Evolutionary conservation across 2,329 filamentous ascomycete species (phyloP), one percentile per base, ranked within the genome.

Genomic region (Epicoccum sorghinum): DNA sequence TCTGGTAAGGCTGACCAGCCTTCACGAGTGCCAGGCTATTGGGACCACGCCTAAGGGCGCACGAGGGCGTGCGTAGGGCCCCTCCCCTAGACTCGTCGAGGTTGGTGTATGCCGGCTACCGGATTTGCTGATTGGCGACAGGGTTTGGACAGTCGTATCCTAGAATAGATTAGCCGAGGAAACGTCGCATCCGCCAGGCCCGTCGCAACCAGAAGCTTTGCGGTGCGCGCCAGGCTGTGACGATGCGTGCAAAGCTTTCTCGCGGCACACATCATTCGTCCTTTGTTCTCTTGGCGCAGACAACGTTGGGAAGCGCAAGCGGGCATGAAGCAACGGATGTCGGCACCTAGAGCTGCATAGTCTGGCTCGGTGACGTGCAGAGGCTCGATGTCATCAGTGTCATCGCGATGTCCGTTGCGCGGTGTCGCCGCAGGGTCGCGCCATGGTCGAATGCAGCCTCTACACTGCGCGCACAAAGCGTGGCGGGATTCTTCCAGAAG

Each of bases 91-190:
- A 40, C 25, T 38, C 14, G 7, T 33, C 33, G n/a, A 42, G 24
- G 33, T 40, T 10, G 23, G 18, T 32, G 30, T 24, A n/a, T 52
- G 53, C 53, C 53, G 53, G 22, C n/a, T 40, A n/a, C 53, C 47
- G 53, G 43, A 51, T 56, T 30, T 47, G 52, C 46, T 55, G 52
- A 55, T 55, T 55, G 46, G 47, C 52, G 42, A 36, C 38, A 55
- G 42, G 52, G 41, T 55, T 43, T 50, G 18, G 52, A 38, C 36
- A 10, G 25, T 40, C 53, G 53, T 56, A 47, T 56, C 47, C 47
- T n/a, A 52, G 27, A 51, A 56, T 56, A 56, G 47, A 47, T 39
- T 51, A 56, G 52, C 47, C 52, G 47, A 48, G 37, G 52, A 41
- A 42, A 55, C 42, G 46, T 55, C 47, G 47, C 46, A 50, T 55